phyloP scores from a whole-genome alignment of 2,329 filamentous ascomycete species.

The Myriangium duriaei region DNA sequence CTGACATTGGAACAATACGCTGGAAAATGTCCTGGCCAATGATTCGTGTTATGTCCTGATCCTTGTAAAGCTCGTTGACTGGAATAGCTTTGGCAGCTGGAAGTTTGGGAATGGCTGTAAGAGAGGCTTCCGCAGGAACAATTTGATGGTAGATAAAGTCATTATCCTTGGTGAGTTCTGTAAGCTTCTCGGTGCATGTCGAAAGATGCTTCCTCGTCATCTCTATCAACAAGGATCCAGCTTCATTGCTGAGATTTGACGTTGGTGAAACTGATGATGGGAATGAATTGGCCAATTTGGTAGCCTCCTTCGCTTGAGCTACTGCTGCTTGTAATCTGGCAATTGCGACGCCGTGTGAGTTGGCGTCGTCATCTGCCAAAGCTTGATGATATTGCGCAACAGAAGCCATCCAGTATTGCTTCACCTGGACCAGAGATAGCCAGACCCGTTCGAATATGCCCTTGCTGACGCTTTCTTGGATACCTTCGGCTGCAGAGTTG shows the following conservation, averaged over 20 bases:
- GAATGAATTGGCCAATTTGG: constrained; percentile 63
- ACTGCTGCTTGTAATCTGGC: constrained; percentile 74
- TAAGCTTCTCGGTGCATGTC: constrained; percentile 68
- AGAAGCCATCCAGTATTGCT: constrained; percentile 70
- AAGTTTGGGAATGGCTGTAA: constrained; percentile 74
- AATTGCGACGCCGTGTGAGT: constrained; percentile 75
- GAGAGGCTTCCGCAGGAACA: constrained; percentile 71
- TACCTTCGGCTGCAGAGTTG: constrained; percentile 72
- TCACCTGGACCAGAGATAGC: constrained; percentile 70
- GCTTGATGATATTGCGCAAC: constrained; percentile 91
- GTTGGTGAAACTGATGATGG: constrained; percentile 65
- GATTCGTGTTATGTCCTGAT: constrained; percentile 92
- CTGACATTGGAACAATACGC: constrained; percentile 89
- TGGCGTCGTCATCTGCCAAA: constrained; percentile 76
- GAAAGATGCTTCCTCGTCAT: constrained; percentile 72
- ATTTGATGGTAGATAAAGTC: constrained; percentile 97
- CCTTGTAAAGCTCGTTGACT: constrained; percentile 90
- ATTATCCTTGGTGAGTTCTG: constrained; percentile 75
- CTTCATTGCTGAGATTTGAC: constrained; percentile 74
- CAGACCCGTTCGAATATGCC: constrained; percentile 92
- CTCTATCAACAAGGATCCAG: constrained; percentile 60
- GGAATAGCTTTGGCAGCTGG: constrained; percentile 95
- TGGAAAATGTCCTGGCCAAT: constrained; percentile 95
- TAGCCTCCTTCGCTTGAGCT: constrained; percentile 63
- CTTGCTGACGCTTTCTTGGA: constrained; percentile 83